Percentiles rank a stretch among this genome's conserved stretches.
Conservation (phyloP, 1,284 basidiomycete genomes). For the Baeospora myosura region DNA sequence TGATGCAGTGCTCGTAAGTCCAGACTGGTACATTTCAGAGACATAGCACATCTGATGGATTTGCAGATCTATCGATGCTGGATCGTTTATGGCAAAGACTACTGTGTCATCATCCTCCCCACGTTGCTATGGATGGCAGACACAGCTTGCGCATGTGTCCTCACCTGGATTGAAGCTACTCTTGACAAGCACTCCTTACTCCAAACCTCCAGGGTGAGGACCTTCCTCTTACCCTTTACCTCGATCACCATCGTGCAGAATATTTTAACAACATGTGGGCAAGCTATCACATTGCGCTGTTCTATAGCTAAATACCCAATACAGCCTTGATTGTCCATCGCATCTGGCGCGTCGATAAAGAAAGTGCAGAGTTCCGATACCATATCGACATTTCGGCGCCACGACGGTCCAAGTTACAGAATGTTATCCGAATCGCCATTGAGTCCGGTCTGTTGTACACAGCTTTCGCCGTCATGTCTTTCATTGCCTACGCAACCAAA, state of each 20-base stretch:
- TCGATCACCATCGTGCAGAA: constrained; percentile 17
- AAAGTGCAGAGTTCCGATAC: not conserved
- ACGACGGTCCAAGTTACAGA: constrained; percentile 8
- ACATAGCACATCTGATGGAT: not conserved
- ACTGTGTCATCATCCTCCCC: constrained; percentile 13
- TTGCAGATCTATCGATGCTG: constrained; percentile 22
- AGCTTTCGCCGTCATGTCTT: not conserved
- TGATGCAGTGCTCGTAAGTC: constrained; percentile 21
- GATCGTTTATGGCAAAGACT: constrained; percentile 15
- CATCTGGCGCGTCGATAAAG: constrained; percentile 13
- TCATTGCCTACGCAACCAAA: not conserved
- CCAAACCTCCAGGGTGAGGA: constrained; percentile 10
- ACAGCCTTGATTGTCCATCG: constrained; percentile 15
- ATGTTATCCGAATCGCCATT: constrained; percentile 17
- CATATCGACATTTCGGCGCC: not conserved
- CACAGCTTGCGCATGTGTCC: constrained; percentile 8
- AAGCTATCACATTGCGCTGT: not conserved
- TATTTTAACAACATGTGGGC: constrained; percentile 19
- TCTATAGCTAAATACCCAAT: not conserved
- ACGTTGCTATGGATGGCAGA: constrained; percentile 17
- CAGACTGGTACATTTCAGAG: not conserved
- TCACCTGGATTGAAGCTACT: constrained; percentile 10
- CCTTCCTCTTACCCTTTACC: constrained; percentile 16
- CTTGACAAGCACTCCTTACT: constrained; percentile 10
- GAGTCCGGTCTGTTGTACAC: constrained; percentile 16